A percentile compares a stretch with the other conserved stretches of the same genome.
These are phyloP conservation scores for Geoglossum cookeanum DNA, from an alignment of 2,329 filamentous ascomycete genomes.

Conservation along the genomic window DNA sequence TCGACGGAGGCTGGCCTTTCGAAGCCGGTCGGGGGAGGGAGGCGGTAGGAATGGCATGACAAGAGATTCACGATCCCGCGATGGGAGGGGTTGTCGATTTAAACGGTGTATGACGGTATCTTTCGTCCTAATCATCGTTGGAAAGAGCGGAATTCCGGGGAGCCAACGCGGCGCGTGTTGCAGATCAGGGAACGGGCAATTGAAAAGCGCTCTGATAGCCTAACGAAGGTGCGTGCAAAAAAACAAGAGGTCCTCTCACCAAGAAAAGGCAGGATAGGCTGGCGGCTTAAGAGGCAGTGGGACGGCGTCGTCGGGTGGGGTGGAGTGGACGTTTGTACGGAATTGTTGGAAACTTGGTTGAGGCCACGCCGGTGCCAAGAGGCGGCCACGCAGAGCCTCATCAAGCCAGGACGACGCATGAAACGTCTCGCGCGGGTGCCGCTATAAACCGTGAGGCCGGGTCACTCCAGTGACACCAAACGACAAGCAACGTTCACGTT, in stretches of 20 bases:
- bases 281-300: background rate
- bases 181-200: background rate
- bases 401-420: background rate
- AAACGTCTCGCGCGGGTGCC: too few species aligned
- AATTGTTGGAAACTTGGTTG: slow-evolving; percentile 4
- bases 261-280: too few species aligned
- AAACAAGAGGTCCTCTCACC: background rate
- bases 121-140: background rate
- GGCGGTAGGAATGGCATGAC: slow-evolving; percentile 33
- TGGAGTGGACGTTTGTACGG: background rate
- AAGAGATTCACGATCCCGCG: slow-evolving; percentile 30
- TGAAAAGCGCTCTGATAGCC: background rate
- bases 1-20: slow-evolving; percentile 10
- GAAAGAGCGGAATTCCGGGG: background rate
- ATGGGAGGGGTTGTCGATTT: slow-evolving; percentile 21
- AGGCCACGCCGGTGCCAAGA: background rate
- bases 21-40: too few species aligned
- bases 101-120: background rate
- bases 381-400: background rate
- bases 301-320: slow-evolving; percentile 2
- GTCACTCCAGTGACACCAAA: too few species aligned
- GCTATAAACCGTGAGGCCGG: too few species aligned
- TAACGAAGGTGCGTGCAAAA: background rate
- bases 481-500: background rate
- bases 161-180: background rate